These are phyloP conservation scores for Malus domestica DNA, from an alignment of 306 rosid genomes.

Conservation along the genomic window ASM211411v1 NC_041800.1:31723233-31723732, in stretches of 20 bases:
- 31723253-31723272: constrained; percentile 89
- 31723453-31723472: constrained; percentile 94
- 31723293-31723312: constrained; percentile 90
- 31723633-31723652: constrained; percentile 10
- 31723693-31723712: neutral
- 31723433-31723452: constrained; percentile 91
- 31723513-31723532: constrained; percentile 85
- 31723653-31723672: constrained; percentile 4
- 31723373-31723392: constrained; percentile 65
- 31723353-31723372: constrained; percentile 97
- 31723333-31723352: constrained; percentile 92
- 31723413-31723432: constrained; percentile 92
- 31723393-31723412: constrained; percentile 67
- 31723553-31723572: constrained; percentile 93
- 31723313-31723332: constrained; percentile 92
- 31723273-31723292: constrained; percentile 80
- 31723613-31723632: constrained; percentile 14
- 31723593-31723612: constrained; percentile 8
- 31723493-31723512: constrained; percentile 92
- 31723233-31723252: constrained; percentile 97
- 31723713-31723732: neutral
- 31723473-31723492: constrained; percentile 87
- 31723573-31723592: constrained; percentile 84
- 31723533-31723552: constrained; percentile 76
- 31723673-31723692: neutral